Conservation (phyloP, 2,329 filamentous ascomycete species). For the Xylaria sp. region DNA sequence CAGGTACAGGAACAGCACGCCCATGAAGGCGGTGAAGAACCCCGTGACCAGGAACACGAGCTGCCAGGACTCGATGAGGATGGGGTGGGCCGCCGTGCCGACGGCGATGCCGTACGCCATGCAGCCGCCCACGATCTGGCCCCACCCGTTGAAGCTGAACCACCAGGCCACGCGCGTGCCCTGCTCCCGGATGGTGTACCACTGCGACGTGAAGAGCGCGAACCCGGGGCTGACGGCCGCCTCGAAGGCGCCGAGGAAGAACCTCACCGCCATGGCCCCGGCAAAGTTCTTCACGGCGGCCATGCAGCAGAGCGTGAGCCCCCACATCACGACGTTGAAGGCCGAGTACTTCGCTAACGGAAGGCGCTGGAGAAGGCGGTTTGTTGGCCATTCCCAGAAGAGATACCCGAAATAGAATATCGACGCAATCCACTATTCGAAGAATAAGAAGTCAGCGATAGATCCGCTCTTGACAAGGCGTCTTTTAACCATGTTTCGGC, state of each 20-base stretch:
- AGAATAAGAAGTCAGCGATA: slow-evolving; percentile 1
- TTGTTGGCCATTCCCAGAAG: slow-evolving; percentile 69
- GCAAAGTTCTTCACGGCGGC: slow-evolving; percentile 43
- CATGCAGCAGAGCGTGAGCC: slow-evolving; percentile 39
- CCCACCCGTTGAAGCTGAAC: slow-evolving; percentile 40
- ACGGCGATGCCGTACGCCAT: slow-evolving; percentile 49
- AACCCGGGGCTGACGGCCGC: slow-evolving; percentile 38
- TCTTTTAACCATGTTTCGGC: neutral
- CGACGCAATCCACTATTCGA: slow-evolving; percentile 49
- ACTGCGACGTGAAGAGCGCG: slow-evolving; percentile 38
- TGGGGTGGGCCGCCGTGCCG: slow-evolving; percentile 47
- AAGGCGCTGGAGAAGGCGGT: slow-evolving; percentile 63
- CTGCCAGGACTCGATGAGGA: slow-evolving; percentile 65
- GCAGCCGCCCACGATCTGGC: slow-evolving; percentile 44
- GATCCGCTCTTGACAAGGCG: neutral
- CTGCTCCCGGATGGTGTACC: slow-evolving; percentile 38
- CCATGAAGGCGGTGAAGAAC: slow-evolving; percentile 52
- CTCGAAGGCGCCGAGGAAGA: slow-evolving; percentile 47
- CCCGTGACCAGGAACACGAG: slow-evolving; percentile 60
- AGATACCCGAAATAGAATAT: slow-evolving; percentile 54
- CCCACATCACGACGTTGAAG: slow-evolving; percentile 67
- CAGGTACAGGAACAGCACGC: slow-evolving; percentile 51
- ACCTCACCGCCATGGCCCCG: slow-evolving; percentile 43
- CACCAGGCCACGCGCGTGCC: slow-evolving; percentile 35
- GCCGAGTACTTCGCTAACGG: slow-evolving; percentile 69